Conservation (phyloP, 192 early-diverging fungal species). For the Spizellomyces punctatus region DNA sequence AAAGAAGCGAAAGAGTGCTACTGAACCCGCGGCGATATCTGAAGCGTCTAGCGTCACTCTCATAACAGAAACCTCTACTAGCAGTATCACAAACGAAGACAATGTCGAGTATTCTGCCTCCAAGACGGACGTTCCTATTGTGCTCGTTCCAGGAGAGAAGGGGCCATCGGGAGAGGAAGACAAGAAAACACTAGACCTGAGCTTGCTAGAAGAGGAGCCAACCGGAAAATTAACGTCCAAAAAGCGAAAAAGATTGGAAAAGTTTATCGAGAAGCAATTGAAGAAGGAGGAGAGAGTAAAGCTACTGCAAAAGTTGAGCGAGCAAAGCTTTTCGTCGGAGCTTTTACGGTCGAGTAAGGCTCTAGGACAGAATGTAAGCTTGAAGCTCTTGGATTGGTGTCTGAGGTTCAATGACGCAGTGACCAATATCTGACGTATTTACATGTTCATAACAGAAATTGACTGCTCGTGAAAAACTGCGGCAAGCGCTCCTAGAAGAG, state of each 20-base stretch:
- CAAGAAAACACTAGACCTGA: conserved; percentile 5
- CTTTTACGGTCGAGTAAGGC: conserved; percentile 46
- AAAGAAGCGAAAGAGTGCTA: not conserved
- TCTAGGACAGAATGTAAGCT: conserved; percentile 29
- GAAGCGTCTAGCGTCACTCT: too few species aligned
- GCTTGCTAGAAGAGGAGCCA: conserved; percentile 17
- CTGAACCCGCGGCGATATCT: not conserved
- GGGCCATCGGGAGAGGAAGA: not conserved
- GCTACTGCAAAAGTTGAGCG: conserved; percentile 52
- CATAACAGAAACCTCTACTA: not conserved
- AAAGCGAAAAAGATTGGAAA: conserved; percentile 60
- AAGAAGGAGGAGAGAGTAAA: conserved; percentile 60
- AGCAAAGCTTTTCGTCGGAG: conserved; percentile 39
- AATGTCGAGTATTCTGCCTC: conserved; percentile 5
- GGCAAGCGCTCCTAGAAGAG: conserved; percentile 49
- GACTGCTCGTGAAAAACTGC: conserved; percentile 46
- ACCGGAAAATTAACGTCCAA: conserved; percentile 49
- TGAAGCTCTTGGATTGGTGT: conserved; percentile 9
- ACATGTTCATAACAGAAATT: conserved; percentile 30
- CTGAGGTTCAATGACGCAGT: not conserved
- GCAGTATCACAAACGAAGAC: conserved; percentile 12
- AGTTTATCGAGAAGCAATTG: conserved; percentile 58
- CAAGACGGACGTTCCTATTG: conserved; percentile 5
- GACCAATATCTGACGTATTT: not conserved
- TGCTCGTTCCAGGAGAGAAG: conserved; percentile 11